Evolutionary conservation across 176 grass and related monocot species (phyloP), one percentile per base, ranked within the genome.

Genomic region (Oryza coarctata): DNA sequence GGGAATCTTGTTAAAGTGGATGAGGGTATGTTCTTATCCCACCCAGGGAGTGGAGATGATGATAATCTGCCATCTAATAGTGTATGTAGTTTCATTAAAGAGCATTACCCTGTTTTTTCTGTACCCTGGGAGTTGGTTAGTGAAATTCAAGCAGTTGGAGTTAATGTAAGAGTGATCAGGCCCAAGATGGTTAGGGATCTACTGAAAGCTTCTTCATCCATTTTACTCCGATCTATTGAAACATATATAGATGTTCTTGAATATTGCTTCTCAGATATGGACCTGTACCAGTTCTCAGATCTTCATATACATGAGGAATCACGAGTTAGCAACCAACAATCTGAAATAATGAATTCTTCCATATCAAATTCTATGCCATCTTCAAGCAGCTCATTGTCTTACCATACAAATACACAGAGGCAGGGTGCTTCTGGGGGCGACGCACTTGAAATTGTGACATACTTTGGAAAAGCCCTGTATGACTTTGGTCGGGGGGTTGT

Each of bases 71-170:
- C 95, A 67, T 94, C 92, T 62, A 68, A 81, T 76, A 93, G 81
- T 91, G 95, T 98, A 57, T 98, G 90, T 83, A 98, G 92, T 92
- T 98, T 98, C 82, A 94, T 98, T 77, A 98, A 98, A 84, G 95
- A 98, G 80, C 88, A 92, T 68, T 98, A 98, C 81, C 95, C 95
- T 82, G 95, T 98, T 75, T 98, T 98, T 85, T 98, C 95, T 47
- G 95, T 98, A 81, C 95, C 95, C 30, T 94, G 92, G 81, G 95
- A 98, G 86, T 66, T 98, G 84, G 92, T 94, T 68, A 89, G 44
- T 68, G 95, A 98, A 90, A 93, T 98, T 77, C 92, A 94, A 82
- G 90, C 92, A 73, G 92, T 94, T 74, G 95, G 92, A 71, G 86
- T 98, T 83, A 83, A 82, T 45, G 87, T 90, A 45, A 92, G 83